phyloP scores from a whole-genome alignment of 2,329 filamentous ascomycete species.

The Pestalotiopsis sp. region DNA sequence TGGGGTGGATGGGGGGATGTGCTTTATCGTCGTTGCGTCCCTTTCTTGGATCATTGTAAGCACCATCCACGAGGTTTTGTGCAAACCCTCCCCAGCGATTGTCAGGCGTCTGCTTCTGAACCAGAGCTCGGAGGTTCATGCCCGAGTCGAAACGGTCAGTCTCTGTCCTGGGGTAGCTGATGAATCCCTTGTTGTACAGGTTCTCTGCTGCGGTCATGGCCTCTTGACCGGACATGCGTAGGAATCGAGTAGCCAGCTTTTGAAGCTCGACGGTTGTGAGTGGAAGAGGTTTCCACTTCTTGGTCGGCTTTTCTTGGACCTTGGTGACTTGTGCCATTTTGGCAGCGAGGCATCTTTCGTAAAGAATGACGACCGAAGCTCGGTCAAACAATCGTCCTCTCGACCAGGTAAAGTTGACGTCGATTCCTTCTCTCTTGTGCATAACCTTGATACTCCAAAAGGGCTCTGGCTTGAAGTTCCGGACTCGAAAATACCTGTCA shows the following conservation, averaged over 20 bases:
- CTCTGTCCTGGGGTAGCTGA: constrained; percentile 96
- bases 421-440: constrained; percentile 76
- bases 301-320: constrained; percentile 87
- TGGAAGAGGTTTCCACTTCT: constrained; percentile 91
- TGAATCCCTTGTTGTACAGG: constrained; percentile 92
- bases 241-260: constrained; percentile 87
- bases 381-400: constrained; percentile 87
- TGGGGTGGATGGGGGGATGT: constrained; percentile 94
- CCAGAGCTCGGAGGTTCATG: constrained; percentile 79
- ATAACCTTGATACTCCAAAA: constrained; percentile 93
- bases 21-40: constrained; percentile 94
- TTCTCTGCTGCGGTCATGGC: constrained; percentile 88
- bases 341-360: constrained; percentile 80
- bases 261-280: constrained; percentile 95
- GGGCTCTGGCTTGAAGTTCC: constrained; percentile 87
- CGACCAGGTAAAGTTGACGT: constrained; percentile 83
- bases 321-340: constrained; percentile 80
- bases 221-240: constrained; percentile 87
- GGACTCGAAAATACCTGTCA: constrained; percentile 90
- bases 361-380: constrained; percentile 77
- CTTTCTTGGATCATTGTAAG: constrained; percentile 78
- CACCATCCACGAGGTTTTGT: constrained; percentile 72
- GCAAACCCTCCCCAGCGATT: constrained; percentile 81
- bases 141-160: constrained; percentile 93
- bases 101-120: constrained; percentile 83